Conservation (phyloP, 371 early-diverging fungal genomes). For the Mortierella sp. region DNA sequence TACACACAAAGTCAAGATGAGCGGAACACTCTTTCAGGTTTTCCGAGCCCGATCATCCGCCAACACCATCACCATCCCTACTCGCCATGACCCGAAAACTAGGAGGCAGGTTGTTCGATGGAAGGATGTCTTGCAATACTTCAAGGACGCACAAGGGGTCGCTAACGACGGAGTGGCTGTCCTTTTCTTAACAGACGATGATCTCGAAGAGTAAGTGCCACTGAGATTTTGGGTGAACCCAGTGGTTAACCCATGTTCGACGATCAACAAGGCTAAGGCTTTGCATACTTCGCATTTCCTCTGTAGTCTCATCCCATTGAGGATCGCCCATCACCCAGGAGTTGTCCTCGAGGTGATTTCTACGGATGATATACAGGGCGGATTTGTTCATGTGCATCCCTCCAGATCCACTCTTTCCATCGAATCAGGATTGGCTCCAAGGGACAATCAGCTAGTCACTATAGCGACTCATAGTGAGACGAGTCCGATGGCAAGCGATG, state of each 20-base stretch:
- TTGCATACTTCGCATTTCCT: not conserved
- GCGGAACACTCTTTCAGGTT: too few species aligned
- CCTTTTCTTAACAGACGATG: constrained; percentile 14
- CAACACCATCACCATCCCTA: too few species aligned
- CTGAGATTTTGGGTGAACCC: not conserved
- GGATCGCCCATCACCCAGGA: constrained; percentile 6
- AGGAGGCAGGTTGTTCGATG: constrained; percentile 10
- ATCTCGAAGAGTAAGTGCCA: constrained; percentile 19
- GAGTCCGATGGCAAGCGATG: not conserved
- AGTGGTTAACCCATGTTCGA: not conserved
- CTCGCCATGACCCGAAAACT: too few species aligned
- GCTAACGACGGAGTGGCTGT: not conserved
- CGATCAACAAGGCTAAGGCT: too few species aligned
- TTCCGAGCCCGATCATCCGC: too few species aligned
- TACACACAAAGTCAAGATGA: too few species aligned
- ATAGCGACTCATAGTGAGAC: not conserved
- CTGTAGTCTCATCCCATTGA: constrained; percentile 8
- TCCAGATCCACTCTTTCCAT: not conserved
- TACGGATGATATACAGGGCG: not conserved
- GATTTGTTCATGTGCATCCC: not conserved
- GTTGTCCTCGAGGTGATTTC: constrained; percentile 6
- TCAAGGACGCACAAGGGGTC: constrained; percentile 8
- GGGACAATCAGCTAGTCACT: not conserved
- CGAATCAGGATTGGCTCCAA: too few species aligned
- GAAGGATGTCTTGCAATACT: constrained; percentile 12